phyloP scores from a whole-genome alignment of 371 early-diverging fungal genomes.

The Lichtheimia ornata region DNA sequence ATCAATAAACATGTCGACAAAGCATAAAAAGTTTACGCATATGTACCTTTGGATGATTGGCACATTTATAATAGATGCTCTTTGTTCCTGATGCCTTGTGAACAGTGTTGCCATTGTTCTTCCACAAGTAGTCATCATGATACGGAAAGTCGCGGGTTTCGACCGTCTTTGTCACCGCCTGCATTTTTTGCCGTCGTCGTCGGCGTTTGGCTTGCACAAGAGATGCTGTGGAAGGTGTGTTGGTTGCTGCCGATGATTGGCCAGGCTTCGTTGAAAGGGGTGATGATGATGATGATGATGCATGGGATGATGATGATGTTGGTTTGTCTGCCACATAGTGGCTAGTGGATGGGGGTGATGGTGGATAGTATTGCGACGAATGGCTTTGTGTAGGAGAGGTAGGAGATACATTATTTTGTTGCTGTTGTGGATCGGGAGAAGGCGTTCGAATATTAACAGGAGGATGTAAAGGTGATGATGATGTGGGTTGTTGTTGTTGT shows the following conservation, averaged over 20 bases:
- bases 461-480: not conserved
- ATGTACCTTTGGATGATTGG: constrained; percentile 31
- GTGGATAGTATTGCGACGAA: not conserved
- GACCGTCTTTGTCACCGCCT: constrained; percentile 52
- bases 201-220: not conserved
- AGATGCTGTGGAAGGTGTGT: no score
- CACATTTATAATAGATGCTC: constrained; percentile 58
- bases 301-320: no score
- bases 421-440: not conserved
- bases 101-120: constrained; percentile 58
- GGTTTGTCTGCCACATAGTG: no score
- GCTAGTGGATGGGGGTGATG: no score
- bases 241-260: not conserved
- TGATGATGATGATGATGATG: no score
- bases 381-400: not conserved
- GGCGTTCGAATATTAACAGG: no score
- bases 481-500: not conserved
- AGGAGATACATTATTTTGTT: not conserved
- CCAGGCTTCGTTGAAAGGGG: no score
- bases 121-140: constrained; percentile 51
- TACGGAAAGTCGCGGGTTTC: constrained; percentile 51
- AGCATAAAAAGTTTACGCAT: not conserved
- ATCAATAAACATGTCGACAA: not conserved
- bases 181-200: constrained; percentile 59
- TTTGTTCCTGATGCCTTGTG: constrained; percentile 54